Evolutionary conservation across 257 asterid species (phyloP), one percentile per base, ranked within the genome.

Genomic region (Vinca minor): DNA sequence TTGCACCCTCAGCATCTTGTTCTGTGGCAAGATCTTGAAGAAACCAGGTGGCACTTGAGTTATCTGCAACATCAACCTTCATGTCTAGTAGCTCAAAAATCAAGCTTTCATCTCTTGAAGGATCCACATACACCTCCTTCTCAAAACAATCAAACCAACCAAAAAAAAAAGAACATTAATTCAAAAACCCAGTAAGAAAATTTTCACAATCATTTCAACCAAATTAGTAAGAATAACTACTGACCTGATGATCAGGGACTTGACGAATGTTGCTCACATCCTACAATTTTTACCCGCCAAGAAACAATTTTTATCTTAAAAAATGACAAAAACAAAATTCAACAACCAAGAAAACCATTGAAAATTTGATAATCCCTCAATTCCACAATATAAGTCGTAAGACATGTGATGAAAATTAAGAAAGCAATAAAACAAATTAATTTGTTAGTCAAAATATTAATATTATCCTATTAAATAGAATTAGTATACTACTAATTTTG

Each of bases 231-330:
- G 47, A 15, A n/a, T 23, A 13, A 5, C 9, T 44, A 59, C 83
- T 48, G 38, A 87, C 96, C 95, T 91, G 98, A 75, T 91, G 88
- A 81, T 91, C 96, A 55, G 98, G 98, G 78, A 88, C 95, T 79
- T 91, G 83, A 52, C 98, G 96, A 4, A 88, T 47, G 63, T 75
- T 65, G 59, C 96, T 88, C 13, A 88, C 92, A 78, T 91, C 98
- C 96, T 91, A 47, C 71, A 50, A 69, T 69, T 45, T 23, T 35
- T 55, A 17, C n/a, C n/a, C 11, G 18, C 36, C 69, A 26, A 5
- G 44, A 34, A 63, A 47, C 7, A 13, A 34, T 34, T 34, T 3
- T 38, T 23, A 55, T 46, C 26, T 29, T 20, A 20, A 48, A 28
- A 20, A 49, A 4, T 5, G 8, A 14, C 29, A n/a, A n/a, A n/a